phyloP scores from a whole-genome alignment of 805 yeast species.

The Peterozyma toletana region DNA sequence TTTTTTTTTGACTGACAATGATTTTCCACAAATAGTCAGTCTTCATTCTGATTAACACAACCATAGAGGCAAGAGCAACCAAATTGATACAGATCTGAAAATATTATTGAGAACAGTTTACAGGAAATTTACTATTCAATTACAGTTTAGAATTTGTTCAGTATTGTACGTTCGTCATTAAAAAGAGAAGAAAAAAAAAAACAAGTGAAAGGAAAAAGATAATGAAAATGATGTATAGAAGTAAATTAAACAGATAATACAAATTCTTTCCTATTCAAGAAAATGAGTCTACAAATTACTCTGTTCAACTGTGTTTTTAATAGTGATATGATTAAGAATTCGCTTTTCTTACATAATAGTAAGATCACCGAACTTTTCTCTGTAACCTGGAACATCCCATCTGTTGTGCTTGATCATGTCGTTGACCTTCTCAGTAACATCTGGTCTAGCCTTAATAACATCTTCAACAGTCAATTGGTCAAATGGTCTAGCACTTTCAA shows the following conservation, averaged over 20 bases:
- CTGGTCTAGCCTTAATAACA: slow-evolving; percentile 92
- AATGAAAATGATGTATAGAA: slow-evolving; percentile 5
- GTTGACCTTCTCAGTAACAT: slow-evolving; percentile 89
- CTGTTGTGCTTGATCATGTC: slow-evolving; percentile 95
- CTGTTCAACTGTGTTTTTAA: not conserved
- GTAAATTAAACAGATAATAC: slow-evolving; percentile 1
- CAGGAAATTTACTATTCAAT: not conserved
- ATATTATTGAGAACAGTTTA: too few relatives aligned
- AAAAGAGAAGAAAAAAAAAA: slow-evolving; percentile 1
- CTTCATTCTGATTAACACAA: too few relatives aligned
- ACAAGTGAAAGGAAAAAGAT: slow-evolving; percentile 10
- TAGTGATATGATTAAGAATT: slow-evolving; percentile 2
- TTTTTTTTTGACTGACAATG: too few relatives aligned
- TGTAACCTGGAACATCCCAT: slow-evolving; percentile 98
- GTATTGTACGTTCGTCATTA: too few relatives aligned
- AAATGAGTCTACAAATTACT: not conserved
- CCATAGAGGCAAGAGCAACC: too few relatives aligned
- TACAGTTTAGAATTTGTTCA: not conserved
- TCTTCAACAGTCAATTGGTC: slow-evolving; percentile 96
- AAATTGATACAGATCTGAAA: too few relatives aligned
- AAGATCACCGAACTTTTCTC: slow-evolving; percentile 96
- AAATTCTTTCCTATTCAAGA: not conserved
- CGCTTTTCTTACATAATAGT: slow-evolving; percentile 64
- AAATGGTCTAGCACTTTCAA: slow-evolving; percentile 95
- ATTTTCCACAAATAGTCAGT: too few relatives aligned